These are phyloP conservation scores for Strobilomyces echinocephalus DNA, from an alignment of 768 basidiomycete species.

Conservation along the genomic window DNA sequence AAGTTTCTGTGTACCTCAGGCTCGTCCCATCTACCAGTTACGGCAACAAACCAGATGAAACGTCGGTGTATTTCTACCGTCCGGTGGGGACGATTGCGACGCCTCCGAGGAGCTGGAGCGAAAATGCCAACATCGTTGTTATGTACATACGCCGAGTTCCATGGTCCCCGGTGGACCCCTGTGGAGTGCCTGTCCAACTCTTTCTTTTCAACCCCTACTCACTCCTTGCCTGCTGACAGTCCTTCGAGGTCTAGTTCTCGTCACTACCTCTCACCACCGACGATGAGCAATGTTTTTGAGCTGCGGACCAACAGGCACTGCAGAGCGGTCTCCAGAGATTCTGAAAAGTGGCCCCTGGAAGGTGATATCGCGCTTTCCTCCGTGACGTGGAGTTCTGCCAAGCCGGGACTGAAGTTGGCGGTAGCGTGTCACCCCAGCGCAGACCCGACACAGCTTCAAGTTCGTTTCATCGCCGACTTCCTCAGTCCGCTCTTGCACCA, in stretches of 20 bases:
- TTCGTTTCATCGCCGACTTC: slow-evolving; percentile 48
- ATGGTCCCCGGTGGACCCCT: background rate
- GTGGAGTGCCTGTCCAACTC: background rate
- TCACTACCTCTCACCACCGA: background rate
- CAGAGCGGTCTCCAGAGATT: slow-evolving; percentile 22
- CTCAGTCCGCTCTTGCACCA: slow-evolving; percentile 39
- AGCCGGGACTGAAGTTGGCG: slow-evolving; percentile 51
- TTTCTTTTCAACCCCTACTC: slow-evolving; percentile 8
- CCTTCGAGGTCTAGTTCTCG: background rate
- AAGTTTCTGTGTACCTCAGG: background rate
- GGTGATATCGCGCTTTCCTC: slow-evolving; percentile 19
- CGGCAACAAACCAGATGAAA: slow-evolving; percentile 3
- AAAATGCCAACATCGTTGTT: slow-evolving; percentile 7
- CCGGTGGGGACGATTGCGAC: background rate
- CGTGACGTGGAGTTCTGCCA: slow-evolving; percentile 27
- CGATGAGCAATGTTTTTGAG: slow-evolving; percentile 18
- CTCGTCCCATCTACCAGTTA: background rate
- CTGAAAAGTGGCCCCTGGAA: slow-evolving; percentile 27
- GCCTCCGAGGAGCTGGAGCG: slow-evolving; percentile 20
- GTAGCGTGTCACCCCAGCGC: slow-evolving; percentile 56
- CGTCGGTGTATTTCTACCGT: background rate
- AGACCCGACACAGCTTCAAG: slow-evolving; percentile 54
- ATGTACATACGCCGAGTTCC: slow-evolving; percentile 12
- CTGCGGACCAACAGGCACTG: slow-evolving; percentile 29
- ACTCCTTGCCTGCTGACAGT: background rate